These are phyloP conservation scores for Cytospora piceicola DNA, from an alignment of 2,329 filamentous ascomycete genomes.

Conservation along the genomic window DNA sequence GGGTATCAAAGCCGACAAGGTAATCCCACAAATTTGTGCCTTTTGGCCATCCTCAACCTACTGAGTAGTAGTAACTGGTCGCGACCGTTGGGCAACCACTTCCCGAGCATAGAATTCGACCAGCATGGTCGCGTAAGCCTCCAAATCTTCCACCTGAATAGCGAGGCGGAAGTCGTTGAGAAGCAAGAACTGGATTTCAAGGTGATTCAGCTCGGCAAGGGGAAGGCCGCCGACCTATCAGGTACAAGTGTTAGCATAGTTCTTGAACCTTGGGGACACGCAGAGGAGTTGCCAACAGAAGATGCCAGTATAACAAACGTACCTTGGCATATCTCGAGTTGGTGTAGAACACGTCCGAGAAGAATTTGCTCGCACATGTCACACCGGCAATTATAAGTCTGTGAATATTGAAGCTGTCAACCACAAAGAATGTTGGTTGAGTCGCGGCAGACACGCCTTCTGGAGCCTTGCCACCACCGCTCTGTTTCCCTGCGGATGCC, in stretches of 20 bases:
- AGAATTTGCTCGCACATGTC: conserved; percentile 98
- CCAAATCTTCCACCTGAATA: conserved; percentile 91
- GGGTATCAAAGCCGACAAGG: conserved; percentile 41
- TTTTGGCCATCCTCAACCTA: conserved; percentile 8
- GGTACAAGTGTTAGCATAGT: conserved; percentile 3
- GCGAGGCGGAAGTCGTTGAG: conserved; percentile 95
- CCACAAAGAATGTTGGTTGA: conserved; percentile 75
- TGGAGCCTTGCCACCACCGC: conserved; percentile 24
- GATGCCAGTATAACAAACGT: conserved; percentile 39
- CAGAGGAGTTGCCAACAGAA: conserved; percentile 8
- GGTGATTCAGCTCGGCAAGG: conserved; percentile 88
- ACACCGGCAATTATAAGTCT: conserved; percentile 95
- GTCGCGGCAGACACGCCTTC: conserved; percentile 34
- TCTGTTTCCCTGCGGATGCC: conserved; percentile 33
- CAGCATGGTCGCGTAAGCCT: conserved; percentile 97
- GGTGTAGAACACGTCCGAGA: conserved; percentile 98
- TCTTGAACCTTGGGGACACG: background rate
- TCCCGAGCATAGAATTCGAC: conserved; percentile 97
- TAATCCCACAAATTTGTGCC: conserved; percentile 13
- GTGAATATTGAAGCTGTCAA: conserved; percentile 99
- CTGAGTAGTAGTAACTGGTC: conserved; percentile 7
- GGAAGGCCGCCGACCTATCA: conserved; percentile 88
- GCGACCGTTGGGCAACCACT: conserved; percentile 59
- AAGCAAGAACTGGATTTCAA: conserved; percentile 93
- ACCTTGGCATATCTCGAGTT: conserved; percentile 99